Conservation (phyloP, 2,329 filamentous ascomycete species). For the Trichoderma sp. region DNA sequence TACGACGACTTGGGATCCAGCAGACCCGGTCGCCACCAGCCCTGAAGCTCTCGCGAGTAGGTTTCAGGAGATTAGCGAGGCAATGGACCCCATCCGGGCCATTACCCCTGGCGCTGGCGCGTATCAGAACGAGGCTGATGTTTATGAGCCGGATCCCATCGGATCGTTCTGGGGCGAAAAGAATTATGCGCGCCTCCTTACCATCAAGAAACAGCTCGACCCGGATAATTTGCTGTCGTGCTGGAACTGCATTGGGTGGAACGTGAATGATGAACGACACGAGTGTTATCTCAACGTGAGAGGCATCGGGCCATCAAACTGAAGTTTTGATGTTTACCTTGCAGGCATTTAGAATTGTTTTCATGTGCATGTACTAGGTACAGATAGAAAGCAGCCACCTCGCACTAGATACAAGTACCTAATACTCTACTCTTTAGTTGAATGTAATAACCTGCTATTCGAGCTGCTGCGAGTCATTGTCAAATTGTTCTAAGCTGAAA, state of each 20-base stretch:
- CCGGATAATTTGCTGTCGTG: constrained; percentile 40
- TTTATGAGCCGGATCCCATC: constrained; percentile 31
- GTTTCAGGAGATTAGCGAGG: constrained; percentile 26
- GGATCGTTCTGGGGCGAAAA: constrained; percentile 27
- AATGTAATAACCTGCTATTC: neutral
- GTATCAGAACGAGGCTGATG: constrained; percentile 35
- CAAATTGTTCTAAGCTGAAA: neutral
- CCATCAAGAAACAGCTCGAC: constrained; percentile 52
- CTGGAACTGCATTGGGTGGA: constrained; percentile 23
- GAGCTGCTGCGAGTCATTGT: neutral
- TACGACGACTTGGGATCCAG: constrained; percentile 24
- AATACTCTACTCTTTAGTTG: neutral
- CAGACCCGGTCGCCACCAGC: constrained; percentile 2
- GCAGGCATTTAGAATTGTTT: neutral
- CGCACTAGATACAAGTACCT: neutral
- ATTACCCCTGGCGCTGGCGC: constrained; percentile 27
- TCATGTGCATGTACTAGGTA: neutral
- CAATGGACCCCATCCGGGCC: constrained; percentile 16
- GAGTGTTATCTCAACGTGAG: constrained; percentile 13
- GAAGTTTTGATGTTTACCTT: neutral
- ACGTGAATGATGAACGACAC: neutral
- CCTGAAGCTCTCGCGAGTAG: neutral
- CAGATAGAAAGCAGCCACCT: neutral
- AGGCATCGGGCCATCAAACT: neutral
- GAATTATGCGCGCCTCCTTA: constrained; percentile 42